Evolutionary conservation across 768 basidiomycete genomes (phyloP).

Genomic region (Pleurotus platypus): DNA sequence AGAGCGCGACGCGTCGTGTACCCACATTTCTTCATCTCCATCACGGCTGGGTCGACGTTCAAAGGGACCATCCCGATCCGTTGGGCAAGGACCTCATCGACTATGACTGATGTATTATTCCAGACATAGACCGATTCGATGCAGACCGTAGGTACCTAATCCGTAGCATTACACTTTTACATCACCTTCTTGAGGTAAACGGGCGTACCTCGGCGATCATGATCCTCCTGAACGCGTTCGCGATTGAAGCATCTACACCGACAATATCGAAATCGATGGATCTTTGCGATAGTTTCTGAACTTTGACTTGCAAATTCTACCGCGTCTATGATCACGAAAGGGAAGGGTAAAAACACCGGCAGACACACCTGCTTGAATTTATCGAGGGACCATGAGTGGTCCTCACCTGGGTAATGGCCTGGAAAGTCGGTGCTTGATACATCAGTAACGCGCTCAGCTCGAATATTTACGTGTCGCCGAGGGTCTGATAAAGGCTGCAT

Average conservation of each 20-base stretch:
- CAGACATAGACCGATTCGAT: slow-evolving; percentile 90
- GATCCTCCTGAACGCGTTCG: slow-evolving; percentile 90
- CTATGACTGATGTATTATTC: slow-evolving; percentile 93
- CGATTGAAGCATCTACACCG: slow-evolving; percentile 93
- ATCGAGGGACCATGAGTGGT: slow-evolving; percentile 77
- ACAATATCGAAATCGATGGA: slow-evolving; percentile 94
- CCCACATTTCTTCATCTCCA: slow-evolving; percentile 53
- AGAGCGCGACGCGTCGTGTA: too few species aligned
- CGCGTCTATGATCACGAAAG: slow-evolving; percentile 25
- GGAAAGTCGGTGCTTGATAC: slow-evolving; percentile 91
- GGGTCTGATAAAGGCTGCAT: slow-evolving; percentile 16
- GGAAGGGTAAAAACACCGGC: background rate
- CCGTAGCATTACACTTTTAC: background rate
- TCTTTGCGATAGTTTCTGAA: slow-evolving; percentile 77
- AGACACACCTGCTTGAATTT: slow-evolving; percentile 66
- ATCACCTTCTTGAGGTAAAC: background rate
- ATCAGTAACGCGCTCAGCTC: slow-evolving; percentile 69
- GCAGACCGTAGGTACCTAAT: slow-evolving; percentile 84
- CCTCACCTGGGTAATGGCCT: slow-evolving; percentile 82
- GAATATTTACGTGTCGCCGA: slow-evolving; percentile 61
- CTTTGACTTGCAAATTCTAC: slow-evolving; percentile 69
- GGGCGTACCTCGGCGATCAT: slow-evolving; percentile 85
- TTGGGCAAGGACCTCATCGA: slow-evolving; percentile 90
- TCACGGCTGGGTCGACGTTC: slow-evolving; percentile 73
- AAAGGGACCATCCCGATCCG: slow-evolving; percentile 91